Base-by-base conservation (phyloP, 345 rosid genomes). In the Aethionema arabicum region DNA sequence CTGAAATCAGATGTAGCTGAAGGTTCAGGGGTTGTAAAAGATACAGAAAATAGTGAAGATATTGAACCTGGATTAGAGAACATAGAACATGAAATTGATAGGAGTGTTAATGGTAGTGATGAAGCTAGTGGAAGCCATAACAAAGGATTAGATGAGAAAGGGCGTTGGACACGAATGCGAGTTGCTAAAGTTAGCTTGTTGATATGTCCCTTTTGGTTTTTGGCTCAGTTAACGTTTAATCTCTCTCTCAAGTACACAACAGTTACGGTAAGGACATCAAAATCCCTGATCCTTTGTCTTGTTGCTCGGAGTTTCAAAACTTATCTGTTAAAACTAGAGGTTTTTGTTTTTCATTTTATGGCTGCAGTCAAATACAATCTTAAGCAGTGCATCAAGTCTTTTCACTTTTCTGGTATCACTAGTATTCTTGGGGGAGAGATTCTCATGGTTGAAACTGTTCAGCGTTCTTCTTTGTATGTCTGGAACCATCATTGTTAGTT, bases 391-490 rank as follows among this genome's bases (percentile, higher is more conserved):
- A 21, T 93, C 99, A 36, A 93, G 96, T 70, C 90, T 93, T 35
- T 89, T 89, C 78, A 93, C 96, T 0, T 87, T 89, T 79, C 77
- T 93, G 69, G 87, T 93, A 27, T 83, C 99, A 15, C 61, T 93
- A 16, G 74, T 63, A 51, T 80, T 85, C 77, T 58, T 93, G 77
- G 91, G 91, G 4, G 99, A 89, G 76, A 93, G 61, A 77, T 93
- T 93, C 73, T 80, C 90, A 29, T 89, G 96, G 95, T 59, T 93
- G 69, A 89, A 93, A 76, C 88, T 93, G 66, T 59, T 69, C 14
- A 89, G 99, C 48, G 97, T 93, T 69, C 83, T 85, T 69, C 95
- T 93, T 42, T 93, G 99, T 74, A 93, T 89, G 99, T 83, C 79
- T 16, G 97, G 99, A 14, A 87, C 95, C 1, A 76, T 93, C 40